Evolutionary conservation across 352 stramenopile species (phyloP), one percentile per base, ranked within the genome.

Genomic region (Phytophthora colocasiae): DNA sequence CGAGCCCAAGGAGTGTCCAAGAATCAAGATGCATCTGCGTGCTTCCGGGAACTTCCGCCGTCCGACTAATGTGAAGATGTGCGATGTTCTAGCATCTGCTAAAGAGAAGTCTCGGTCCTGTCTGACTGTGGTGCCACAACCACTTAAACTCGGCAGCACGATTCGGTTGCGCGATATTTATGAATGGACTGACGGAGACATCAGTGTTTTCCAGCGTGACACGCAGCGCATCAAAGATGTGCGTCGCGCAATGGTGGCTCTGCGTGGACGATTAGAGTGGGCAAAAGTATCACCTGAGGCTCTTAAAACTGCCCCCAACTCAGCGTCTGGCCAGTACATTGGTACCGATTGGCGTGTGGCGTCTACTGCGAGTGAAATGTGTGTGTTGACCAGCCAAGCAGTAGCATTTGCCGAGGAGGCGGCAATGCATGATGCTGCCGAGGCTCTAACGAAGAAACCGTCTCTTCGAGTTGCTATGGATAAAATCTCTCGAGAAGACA

Each of bases 161-260:
- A 52, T 78, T 38, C 41, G 45, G 6, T 39, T 87, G 11, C 66
- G 72, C 22, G 61, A 81, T 19, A 62, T 83, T 41, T 83, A 71
- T 50, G 49, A 52, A 22, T 88, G 80, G 82, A 81, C 57, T 1
- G 74, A 91, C 34, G 57, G 76, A 6, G 77, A 89, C 19, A 83
- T 89, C 32, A 71, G 81, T 26, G 34, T 14, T 3, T 74, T 85
- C 52, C 66, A 81, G 43, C 59, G 76, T 19, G 66, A 87, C 15
- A 84, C 62, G 6, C 69, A 85, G 47, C 76, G 66, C 10, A 62
- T 91, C 7, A 70, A 66, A 22, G 65, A 85, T n/a, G 59, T 89
- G 1, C 76, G 83, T 34, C 53, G 44, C 11, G 47, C 66, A 15
- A 71, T 90, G 32, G 29, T 72, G 12, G 7, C 38, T 5, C 63